Base-by-base conservation (phyloP, 768 basidiomycete genomes). In the Phlebiopsis flavidoalba region DNA sequence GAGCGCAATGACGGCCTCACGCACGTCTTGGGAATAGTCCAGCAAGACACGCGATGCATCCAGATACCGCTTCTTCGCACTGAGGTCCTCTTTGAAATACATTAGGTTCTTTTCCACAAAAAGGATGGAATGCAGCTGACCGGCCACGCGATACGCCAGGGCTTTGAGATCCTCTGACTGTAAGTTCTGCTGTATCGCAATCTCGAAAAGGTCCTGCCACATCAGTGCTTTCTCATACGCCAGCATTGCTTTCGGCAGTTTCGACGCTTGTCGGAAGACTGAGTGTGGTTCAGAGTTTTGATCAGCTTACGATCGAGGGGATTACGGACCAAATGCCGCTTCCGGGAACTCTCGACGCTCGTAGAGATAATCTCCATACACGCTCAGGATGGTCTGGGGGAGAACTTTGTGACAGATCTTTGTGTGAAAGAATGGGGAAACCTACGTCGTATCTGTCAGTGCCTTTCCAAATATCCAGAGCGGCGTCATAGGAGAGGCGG, bases 191-290 rank as follows among this genome's bases (percentile, higher is more conserved):
- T 77, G 77, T 21, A 82, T 66, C 2, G 89, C 89, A 26, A 97
- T 75, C 24, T 91, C 86, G 71, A 99, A 98, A 0, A 97, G 77
- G 64, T 95, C 93, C 67, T 89, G 87, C 96, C 96, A 99, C 57
- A 89, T 84, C 35, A 93, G 76, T 0, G 90, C 89, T 59, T 87
- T 88, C 72, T 98, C 95, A 67, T 95, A 86, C 0, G 95, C 87
- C 8, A 88, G 79, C 83, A 99, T 86, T 1, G 95, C 93, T 62
- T 93, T 94, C 5, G 78, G 69, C 1, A 77, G 73, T 57, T 83
- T 78, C 4, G 74, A 71, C 8, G 90, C 92, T 64, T 92, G 83
- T 0, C 82, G 72, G 74, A 95, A 97, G 0, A 87, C 95, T 92
- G 64, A 1, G 40, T 55, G 36, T 66, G 21, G 17, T 35, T 3